Evolutionary conservation across 306 rosid genomes (phyloP), one percentile per base, ranked within the genome.

Genomic region (Morella rubra): DNA sequence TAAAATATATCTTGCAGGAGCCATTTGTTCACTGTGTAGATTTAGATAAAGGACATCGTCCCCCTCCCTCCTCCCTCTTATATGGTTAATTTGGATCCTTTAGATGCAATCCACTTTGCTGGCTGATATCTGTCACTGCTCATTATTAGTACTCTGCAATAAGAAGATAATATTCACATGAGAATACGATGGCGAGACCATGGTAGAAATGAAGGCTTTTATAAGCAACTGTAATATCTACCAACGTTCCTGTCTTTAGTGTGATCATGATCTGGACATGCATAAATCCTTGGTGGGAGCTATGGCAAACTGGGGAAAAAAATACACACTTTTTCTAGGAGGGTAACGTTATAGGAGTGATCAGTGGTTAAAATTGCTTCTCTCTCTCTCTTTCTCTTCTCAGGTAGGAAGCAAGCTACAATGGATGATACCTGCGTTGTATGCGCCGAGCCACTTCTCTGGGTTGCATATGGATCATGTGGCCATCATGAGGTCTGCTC

Each of bases 361-460:
- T 27, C 32, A 27, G 32, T 27, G 32, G 32, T 27, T 27, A 27
- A 27, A 27, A 27, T 27, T 1, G 32, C 32, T 27, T 1, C 32
- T 27, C 32, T 27, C 32, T 27, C 2, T 27, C 32, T 27, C 32
- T 27, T 24, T 24, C 27, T 24, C 27, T 24, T 24, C 27, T 24
- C 32, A 27, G 32, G 1, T 27, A 27, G 32, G 32, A 27, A 27
- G 32, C 32, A 27, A 27, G 32, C 32, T 27, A 27, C 32, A 27
- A 90, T 95, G 99, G 97, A 95, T 3, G 99, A 95, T 32, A 90
- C 92, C 79, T 95, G 99, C 76, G 99, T 97, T 20, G 99, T 95
- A 52, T 92, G 99, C 73, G 99, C 99, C 1, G 99, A 95, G 44
- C 67, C 97, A 15, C 83, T 95, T 73, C 93, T 89, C 80, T 95